phyloP scores from a whole-genome alignment of 2,329 filamentous ascomycete genomes.

The Parasarocladium wereldwijsianum region DNA sequence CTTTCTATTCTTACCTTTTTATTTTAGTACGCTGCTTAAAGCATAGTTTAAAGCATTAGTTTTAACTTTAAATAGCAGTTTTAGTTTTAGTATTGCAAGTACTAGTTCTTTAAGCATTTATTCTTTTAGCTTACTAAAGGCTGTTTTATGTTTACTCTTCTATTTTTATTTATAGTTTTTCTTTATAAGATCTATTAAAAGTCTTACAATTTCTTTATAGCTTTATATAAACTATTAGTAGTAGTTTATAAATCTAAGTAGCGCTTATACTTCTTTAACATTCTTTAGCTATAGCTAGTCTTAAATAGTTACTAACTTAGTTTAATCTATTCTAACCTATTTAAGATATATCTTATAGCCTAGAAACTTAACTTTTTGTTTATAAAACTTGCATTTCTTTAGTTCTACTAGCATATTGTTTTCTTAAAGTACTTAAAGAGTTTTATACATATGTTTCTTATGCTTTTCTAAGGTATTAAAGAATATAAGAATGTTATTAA shows the following conservation, averaged over 20 bases:
- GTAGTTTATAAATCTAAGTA: conserved; percentile 2
- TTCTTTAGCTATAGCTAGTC: background rate
- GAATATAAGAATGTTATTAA: conserved; percentile 5
- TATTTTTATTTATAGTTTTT: conserved; percentile 1
- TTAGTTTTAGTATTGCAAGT: background rate
- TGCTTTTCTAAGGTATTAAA: conserved; percentile 7
- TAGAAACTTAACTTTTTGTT: conserved; percentile 1
- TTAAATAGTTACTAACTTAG: conserved; percentile 1
- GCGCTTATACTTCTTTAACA: conserved; percentile 1
- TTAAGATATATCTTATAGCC: conserved; percentile 1
- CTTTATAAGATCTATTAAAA: conserved; percentile 1
- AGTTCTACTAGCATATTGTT: background rate
- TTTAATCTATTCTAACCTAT: conserved; percentile 2
- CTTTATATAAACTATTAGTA: conserved; percentile 1
- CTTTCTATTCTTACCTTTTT: background rate
- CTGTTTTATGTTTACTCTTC: background rate
- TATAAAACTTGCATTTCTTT: conserved; percentile 1
- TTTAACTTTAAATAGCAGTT: conserved; percentile 3
- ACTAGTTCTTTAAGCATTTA: conserved; percentile 1
- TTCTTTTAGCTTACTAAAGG: background rate
- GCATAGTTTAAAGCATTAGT: conserved; percentile 2
- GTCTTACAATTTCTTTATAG: conserved; percentile 1
- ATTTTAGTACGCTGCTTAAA: conserved; percentile 1
- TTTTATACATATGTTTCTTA: conserved; percentile 2
- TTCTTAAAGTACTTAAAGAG: conserved; percentile 3